phyloP scores from a whole-genome alignment of 2,329 filamentous ascomycete genomes.

The Curvularia hawaiiensis region DNA sequence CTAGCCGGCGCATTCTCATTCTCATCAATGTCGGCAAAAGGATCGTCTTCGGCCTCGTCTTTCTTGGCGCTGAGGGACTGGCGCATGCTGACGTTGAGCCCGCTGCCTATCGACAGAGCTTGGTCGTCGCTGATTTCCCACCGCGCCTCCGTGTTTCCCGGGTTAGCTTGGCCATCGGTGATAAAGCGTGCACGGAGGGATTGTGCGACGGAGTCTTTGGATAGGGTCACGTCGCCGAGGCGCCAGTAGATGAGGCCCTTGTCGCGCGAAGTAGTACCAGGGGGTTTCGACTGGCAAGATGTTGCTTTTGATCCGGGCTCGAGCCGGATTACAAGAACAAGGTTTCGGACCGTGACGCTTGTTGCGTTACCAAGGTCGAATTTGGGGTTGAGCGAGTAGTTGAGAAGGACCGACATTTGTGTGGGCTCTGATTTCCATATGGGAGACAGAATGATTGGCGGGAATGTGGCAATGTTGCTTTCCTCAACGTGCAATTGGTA shows the following conservation, averaged over 20 bases:
- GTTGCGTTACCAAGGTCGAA: constrained; percentile 53
- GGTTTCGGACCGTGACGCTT: constrained; percentile 70
- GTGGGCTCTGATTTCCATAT: constrained; percentile 83
- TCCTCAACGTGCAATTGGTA: constrained; percentile 80
- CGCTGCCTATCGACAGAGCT: constrained; percentile 59
- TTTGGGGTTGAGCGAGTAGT: constrained; percentile 81
- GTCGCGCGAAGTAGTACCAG: constrained; percentile 79
- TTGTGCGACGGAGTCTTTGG: constrained; percentile 62
- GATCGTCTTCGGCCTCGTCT: constrained; percentile 60
- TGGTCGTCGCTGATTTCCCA: constrained; percentile 71
- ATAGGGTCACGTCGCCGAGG: constrained; percentile 72
- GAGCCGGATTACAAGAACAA: constrained; percentile 74
- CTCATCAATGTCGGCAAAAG: constrained; percentile 70
- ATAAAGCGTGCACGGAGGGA: constrained; percentile 85
- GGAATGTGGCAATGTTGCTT: constrained; percentile 60
- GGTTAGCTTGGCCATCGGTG: constrained; percentile 71
- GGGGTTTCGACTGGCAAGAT: constrained; percentile 76
- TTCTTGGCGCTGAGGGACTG: constrained; percentile 48
- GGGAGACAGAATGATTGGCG: constrained; percentile 74
- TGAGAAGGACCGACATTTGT: constrained; percentile 84
- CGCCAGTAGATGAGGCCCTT: constrained; percentile 81
- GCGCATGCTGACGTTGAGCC: constrained; percentile 62
- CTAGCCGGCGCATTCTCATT: constrained; percentile 27
- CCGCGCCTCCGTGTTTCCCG: constrained; percentile 79
- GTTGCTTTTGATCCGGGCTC: constrained; percentile 65